These are phyloP conservation scores for Globisporangium echinulatum DNA, from an alignment of 352 stramenopile genomes.

Conservation along the genomic window DNA sequence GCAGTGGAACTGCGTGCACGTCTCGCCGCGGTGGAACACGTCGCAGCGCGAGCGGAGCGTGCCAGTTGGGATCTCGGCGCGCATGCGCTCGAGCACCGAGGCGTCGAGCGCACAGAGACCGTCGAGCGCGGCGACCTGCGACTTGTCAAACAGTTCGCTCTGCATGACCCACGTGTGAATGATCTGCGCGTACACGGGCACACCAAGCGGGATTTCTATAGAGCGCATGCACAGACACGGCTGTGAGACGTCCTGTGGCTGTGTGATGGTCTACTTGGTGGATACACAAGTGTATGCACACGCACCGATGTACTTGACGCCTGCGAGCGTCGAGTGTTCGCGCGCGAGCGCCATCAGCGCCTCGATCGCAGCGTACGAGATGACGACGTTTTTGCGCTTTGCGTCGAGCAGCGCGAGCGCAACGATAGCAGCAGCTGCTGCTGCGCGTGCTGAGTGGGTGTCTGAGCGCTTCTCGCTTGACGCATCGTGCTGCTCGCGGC, in stretches of 20 bases:
- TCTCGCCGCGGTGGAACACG: slow-evolving; percentile 44
- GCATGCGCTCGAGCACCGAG: slow-evolving; percentile 40
- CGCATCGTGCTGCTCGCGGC: slow-evolving; percentile 9
- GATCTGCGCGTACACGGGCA: slow-evolving; percentile 30
- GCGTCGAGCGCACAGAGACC: slow-evolving; percentile 31
- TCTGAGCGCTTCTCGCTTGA: background rate
- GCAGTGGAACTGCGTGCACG: slow-evolving; percentile 40
- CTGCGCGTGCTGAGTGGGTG: slow-evolving; percentile 30
- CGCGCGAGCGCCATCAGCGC: slow-evolving; percentile 30
- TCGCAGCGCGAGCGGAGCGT: slow-evolving; percentile 40
- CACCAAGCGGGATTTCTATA: slow-evolving; percentile 36
- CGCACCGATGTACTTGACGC: slow-evolving; percentile 47
- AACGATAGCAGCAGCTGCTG: slow-evolving; percentile 23
- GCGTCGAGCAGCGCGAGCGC: slow-evolving; percentile 38
- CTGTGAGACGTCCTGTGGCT: no score
- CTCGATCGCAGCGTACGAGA: slow-evolving; percentile 49
- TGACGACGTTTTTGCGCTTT: slow-evolving; percentile 36
- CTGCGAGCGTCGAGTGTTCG: slow-evolving; percentile 21
- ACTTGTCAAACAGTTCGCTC: slow-evolving; percentile 34
- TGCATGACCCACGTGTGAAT: slow-evolving; percentile 66
- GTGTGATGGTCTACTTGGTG: no score
- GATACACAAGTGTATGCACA: background rate
- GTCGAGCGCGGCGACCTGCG: slow-evolving; percentile 46
- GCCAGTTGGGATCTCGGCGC: slow-evolving; percentile 37
- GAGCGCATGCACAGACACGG: no score